Percentiles rank a stretch among this genome's conserved stretches.
Evolutionary conservation across 306 rosid genomes (phyloP).

Genomic region (Lathyrus aphaca): DNA sequence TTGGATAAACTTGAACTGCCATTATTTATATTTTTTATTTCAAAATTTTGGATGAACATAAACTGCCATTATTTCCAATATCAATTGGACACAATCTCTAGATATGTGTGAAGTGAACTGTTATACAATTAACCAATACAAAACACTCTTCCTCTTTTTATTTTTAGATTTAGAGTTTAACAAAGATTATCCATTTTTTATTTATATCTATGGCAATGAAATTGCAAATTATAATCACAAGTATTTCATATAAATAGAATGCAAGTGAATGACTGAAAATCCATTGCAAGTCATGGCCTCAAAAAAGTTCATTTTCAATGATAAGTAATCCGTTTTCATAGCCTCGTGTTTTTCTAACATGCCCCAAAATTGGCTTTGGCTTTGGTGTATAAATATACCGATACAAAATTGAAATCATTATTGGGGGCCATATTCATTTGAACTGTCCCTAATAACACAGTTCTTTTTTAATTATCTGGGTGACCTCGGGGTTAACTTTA

Average conservation of each 20-base stretch:
- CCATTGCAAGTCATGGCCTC: not conserved
- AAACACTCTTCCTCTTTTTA: too few species aligned
- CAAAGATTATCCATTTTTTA: not conserved
- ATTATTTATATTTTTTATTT: too few species aligned
- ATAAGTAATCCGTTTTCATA: not conserved
- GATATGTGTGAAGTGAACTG: too few species aligned
- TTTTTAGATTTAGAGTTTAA: not conserved
- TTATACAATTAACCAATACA: too few species aligned
- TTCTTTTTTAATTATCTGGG: not conserved
- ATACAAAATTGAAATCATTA: not conserved
- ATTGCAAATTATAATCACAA: not conserved
- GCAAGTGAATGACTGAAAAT: not conserved
- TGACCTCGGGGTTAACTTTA: slow-evolving; percentile 4
- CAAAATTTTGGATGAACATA: too few species aligned
- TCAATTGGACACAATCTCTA: too few species aligned
- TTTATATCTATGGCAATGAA: not conserved
- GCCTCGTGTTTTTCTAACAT: not conserved
- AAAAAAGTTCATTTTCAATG: not conserved
- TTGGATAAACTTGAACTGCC: too few species aligned
- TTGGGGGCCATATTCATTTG: not conserved
- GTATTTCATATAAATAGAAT: not conserved
- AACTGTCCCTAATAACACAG: not conserved
- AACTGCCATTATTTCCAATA: too few species aligned
- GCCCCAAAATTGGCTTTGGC: not conserved
- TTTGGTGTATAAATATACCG: not conserved